Percentiles rank a stretch among this genome's conserved stretches.
phyloP scores from a whole-genome alignment of 108 stramenopile genomes.

The Pelagomonas calceolata region DNA sequence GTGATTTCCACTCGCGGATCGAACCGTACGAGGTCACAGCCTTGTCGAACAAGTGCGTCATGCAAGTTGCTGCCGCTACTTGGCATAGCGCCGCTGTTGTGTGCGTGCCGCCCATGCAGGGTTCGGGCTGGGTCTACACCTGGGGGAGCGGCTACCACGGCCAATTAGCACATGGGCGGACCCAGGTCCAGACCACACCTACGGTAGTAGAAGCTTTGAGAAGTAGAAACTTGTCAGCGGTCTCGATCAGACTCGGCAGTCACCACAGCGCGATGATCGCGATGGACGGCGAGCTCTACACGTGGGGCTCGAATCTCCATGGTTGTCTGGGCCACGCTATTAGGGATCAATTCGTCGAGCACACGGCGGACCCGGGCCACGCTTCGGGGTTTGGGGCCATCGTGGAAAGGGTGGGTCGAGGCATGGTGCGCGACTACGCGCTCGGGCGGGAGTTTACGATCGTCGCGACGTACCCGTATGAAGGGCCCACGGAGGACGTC shows the following conservation, averaged over 20 bases:
- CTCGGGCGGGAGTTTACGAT: constrained; percentile 60
- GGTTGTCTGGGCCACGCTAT: constrained; percentile 35
- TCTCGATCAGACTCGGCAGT: constrained; percentile 39
- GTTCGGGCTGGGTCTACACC: constrained; percentile 48
- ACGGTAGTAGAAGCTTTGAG: constrained; percentile 35
- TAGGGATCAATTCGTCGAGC: constrained; percentile 27
- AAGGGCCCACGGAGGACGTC: constrained; percentile 46
- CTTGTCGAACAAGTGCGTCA: constrained; percentile 18
- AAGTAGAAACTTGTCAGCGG: constrained; percentile 26
- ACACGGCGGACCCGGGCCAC: constrained; percentile 52
- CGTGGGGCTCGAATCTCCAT: constrained; percentile 54
- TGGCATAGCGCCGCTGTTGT: constrained; percentile 61
- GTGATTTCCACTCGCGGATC: constrained; percentile 27
- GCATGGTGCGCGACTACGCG: constrained; percentile 39
- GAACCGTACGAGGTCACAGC: constrained; percentile 19
- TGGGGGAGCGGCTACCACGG: constrained; percentile 61
- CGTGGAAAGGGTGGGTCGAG: constrained; percentile 55
- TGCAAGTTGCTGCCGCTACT: constrained; percentile 39
- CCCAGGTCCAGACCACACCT: constrained; percentile 30
- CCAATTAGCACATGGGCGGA: constrained; percentile 47
- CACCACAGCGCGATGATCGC: constrained; percentile 55
- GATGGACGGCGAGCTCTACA: constrained; percentile 53
- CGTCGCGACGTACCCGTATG: constrained; percentile 56
- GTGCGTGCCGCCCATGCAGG: constrained; percentile 37
- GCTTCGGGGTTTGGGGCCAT: constrained; percentile 58